A percentile compares a stretch with the other conserved stretches of the same genome.
These are phyloP conservation scores for Flaveria floridana DNA, from an alignment of 140 eudicot genomes.

Conservation along the genomic window DNA sequence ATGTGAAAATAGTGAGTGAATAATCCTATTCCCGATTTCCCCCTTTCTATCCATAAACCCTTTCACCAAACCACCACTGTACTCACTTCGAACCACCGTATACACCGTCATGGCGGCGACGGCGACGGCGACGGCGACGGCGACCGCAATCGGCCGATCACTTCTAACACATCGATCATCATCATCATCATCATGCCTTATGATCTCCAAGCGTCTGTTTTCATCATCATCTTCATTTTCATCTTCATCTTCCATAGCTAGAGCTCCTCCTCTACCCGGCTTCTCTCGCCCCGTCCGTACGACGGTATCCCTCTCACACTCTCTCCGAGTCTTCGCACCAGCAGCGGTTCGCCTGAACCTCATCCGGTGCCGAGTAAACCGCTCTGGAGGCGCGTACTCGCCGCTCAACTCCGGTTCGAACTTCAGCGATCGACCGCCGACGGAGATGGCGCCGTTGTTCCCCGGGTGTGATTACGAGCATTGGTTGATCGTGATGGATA, in stretches of 20 bases:
- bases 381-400: constrained; percentile 89
- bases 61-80: background rate
- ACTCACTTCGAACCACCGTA: constrained; percentile 21
- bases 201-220: constrained; percentile 47
- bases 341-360: constrained; percentile 41
- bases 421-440: constrained; percentile 87
- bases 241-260: constrained; percentile 43
- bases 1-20: too few species aligned
- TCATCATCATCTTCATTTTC: constrained; percentile 38
- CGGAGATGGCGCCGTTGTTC: constrained; percentile 97
- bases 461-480: constrained; percentile 98
- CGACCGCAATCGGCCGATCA: constrained; percentile 54
- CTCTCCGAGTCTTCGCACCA: constrained; percentile 40
- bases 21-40: background rate
- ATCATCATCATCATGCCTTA: constrained; percentile 24
- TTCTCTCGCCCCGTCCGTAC: constrained; percentile 48
- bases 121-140: constrained; percentile 40
- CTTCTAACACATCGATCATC: constrained; percentile 48
- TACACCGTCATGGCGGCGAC: constrained; percentile 43
- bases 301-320: constrained; percentile 41
- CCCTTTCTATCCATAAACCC: constrained; percentile 31
- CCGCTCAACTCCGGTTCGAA: constrained; percentile 84
- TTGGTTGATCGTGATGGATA: constrained; percentile 95
- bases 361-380: constrained; percentile 70
- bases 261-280: constrained; percentile 47